Evolutionary conservation across 2,329 filamentous ascomycete species (phyloP), one percentile per base, ranked within the genome.

Genomic region (Colletotrichum tofieldiae): DNA sequence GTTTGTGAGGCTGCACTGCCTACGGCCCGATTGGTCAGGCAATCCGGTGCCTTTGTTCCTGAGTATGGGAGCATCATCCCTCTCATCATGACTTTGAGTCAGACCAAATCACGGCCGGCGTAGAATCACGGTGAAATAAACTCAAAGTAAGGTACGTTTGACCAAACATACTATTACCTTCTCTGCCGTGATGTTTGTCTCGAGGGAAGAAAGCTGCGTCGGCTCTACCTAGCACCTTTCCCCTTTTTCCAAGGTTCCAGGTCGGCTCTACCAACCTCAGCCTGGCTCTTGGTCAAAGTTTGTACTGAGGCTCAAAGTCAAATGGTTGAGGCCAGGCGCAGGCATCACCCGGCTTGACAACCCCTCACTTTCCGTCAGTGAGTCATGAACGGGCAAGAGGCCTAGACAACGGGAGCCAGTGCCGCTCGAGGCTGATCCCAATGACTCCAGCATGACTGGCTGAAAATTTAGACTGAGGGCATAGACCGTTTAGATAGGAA

Each of bases 301-400:
- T 66, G 68, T 63, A 23, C 61, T 55, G 52, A 59, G 56, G 69
- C 65, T 69, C 52, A 29, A 59, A 59, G 69, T 41, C 65, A 63
- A 64, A 54, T 32, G 65, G 45, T 49, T 69, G 51, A 67, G 68
- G 35, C 18, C 16, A 29, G 20, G n/a, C 59, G 39, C 65, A 72
- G 52, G 69, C 69, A 69, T 68, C 43, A 59, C 65, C 69, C 26
- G 45, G 58, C n/a, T 59, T 63, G 43, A 58, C 45, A 64, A 60
- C 65, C 69, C 65, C 59, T 69, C 69, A 69, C 39, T 64, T 72
- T 39, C 52, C 45, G 59, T 68, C 69, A 64, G 65, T 72, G 69
- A 72, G 69, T 72, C 69, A 72, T 69, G 59, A 54, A 63, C 39
- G 59, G 59, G 64, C 65, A 60, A 72, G 58, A 72, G 26, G 56